Base-by-base conservation (phyloP, 371 early-diverging fungal species). In the Haplosporangium sp. region DNA sequence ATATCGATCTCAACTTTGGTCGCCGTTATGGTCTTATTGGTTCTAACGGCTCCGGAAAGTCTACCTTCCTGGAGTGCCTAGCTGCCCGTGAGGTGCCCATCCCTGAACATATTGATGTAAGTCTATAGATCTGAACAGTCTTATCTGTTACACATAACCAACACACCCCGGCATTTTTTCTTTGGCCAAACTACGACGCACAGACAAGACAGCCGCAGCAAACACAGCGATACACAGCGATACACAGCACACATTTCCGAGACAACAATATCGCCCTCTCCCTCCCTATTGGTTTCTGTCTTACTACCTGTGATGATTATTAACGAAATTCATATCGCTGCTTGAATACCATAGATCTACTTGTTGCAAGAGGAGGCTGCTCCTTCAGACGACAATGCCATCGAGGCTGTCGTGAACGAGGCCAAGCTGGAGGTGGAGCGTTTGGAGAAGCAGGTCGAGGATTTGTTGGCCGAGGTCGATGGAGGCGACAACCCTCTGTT, bases 21-120 rank as follows among this genome's bases (percentile, higher is more conserved):
- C 93, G 98, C 83, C 91, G 99, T 67, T 98, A 95, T 81, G 99
- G 98, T 82, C 90, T 99, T 53, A 87, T 99, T 52, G 99, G 99
- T 62, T 89, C 92, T 52, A 99, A 99, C 87, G 99, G 99, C 52
- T 93, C 93, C 62, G 99, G 99, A 71, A 99, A 99, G 85, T 95
- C 97, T 18, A 99, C 99, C 51, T 96, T 99, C 82, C 86, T 99
- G 58, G 89, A 91, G 67, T 94, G 95, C 48, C 89, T 99, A 74
- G 96, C 96, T 60, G 93, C 92, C 57, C 91, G 98, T 81, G 98
- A 98, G 73, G 95, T 96, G 62, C 95, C 95, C 57, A 96, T 99
- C 74, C 99, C 99, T 45, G 92, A 90, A 13, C 98, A 98, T 73
- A 96, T 98, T 81, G 98, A 98, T 90, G 91, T 90, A 90, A 86